Percentiles rank a stretch among this genome's conserved stretches.
These are phyloP conservation scores for Schizophyllum amplum DNA, from an alignment of 1,284 basidiomycete genomes.

Conservation along the genomic window DNA sequence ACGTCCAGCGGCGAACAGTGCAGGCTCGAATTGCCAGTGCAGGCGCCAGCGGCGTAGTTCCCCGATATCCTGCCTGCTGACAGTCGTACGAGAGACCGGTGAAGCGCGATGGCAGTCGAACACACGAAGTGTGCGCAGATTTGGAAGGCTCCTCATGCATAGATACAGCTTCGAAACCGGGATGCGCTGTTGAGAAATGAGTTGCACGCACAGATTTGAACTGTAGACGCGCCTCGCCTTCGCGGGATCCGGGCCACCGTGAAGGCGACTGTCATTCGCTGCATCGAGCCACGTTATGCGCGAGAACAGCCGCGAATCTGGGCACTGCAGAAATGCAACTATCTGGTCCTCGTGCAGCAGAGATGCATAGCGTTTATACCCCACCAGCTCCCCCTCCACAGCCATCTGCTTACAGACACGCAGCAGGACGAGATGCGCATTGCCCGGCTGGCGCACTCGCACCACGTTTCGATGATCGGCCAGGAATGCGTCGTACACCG, in stretches of 20 bases:
- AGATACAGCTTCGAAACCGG: slow-evolving; percentile 27
- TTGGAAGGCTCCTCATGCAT: slow-evolving; percentile 23
- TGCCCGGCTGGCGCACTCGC: slow-evolving; percentile 24
- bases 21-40: slow-evolving; percentile 24
- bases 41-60: slow-evolving; percentile 11
- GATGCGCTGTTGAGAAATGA: too few species aligned
- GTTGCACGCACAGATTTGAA: too few species aligned
- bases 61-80: too few species aligned
- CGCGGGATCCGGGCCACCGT: slow-evolving; percentile 15
- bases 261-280: slow-evolving; percentile 31
- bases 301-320: slow-evolving; percentile 14
- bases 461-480: slow-evolving; percentile 17
- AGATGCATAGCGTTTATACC: slow-evolving; percentile 28
- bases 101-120: slow-evolving; percentile 20
- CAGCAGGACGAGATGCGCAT: slow-evolving; percentile 26
- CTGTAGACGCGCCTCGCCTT: too few species aligned
- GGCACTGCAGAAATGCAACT: slow-evolving; percentile 13
- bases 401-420: slow-evolving; percentile 24
- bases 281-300: slow-evolving; percentile 28
- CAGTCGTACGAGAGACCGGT: not conserved
- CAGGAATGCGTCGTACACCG: slow-evolving; percentile 26
- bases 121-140: slow-evolving; percentile 26
- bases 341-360: slow-evolving; percentile 32
- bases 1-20: slow-evolving; percentile 26
- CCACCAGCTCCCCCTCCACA: slow-evolving; percentile 20